phyloP scores from a whole-genome alignment of 495 filamentous ascomycete genomes.

The Annulohypoxylon moriforme region DNA sequence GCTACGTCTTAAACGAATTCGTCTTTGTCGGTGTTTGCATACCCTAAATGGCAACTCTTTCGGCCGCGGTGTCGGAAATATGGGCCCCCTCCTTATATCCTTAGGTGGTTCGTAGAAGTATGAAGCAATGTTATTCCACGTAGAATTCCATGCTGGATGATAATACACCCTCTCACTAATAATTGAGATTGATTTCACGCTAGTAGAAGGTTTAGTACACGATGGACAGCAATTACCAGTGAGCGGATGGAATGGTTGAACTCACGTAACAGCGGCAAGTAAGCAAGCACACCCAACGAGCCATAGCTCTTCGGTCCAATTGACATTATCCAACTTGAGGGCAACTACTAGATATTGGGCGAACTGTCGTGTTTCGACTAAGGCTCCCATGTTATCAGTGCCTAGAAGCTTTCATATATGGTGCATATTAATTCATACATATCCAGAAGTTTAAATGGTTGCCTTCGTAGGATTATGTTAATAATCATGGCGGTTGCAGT shows the following conservation, averaged over 20 bases:
- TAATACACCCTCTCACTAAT: background rate
- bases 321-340: conserved; percentile 1
- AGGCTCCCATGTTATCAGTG: background rate
- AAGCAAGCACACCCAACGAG: conserved; percentile 1
- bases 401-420: too few relatives aligned
- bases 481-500: too few relatives aligned
- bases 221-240: background rate
- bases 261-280: background rate
- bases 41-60: background rate
- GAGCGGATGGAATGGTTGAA: background rate
- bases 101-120: background rate
- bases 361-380: background rate
- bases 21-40: background rate
- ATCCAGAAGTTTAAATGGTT: background rate
- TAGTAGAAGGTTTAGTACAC: background rate
- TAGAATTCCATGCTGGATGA: background rate
- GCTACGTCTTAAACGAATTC: too few relatives aligned
- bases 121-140: background rate
- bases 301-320: background rate
- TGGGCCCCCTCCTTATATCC: background rate
- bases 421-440: background rate
- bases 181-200: background rate
- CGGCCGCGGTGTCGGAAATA: background rate
- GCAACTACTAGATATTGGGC: background rate
- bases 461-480: too few relatives aligned